Base-by-base conservation (phyloP, 1,284 basidiomycete genomes). In the Puccinia horiana region DNA sequence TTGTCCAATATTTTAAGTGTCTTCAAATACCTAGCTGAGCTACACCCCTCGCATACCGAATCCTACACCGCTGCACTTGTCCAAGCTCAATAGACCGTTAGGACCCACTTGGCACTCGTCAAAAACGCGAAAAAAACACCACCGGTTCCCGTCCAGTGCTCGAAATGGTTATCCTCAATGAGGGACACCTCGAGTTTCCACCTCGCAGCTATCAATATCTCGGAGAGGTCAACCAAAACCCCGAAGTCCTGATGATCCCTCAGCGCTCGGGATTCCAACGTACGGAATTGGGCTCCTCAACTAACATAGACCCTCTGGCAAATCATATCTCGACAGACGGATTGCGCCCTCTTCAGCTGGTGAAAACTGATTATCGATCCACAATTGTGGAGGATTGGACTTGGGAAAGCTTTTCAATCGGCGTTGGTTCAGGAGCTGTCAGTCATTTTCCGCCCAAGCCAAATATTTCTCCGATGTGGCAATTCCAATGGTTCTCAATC, bases 341-440 rank as follows among this genome's bases (percentile, higher is more conserved):
- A 26, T 18, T 47, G 29, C 69, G 47, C 42, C 69, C 69, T 49
- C 69, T 72, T 47, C 69, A 72, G 44, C 69, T 52, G 2, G 63
- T 65, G 18, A 72, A 72, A 52, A 6, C 29, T 35, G 69, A 47
- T 29, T 52, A 40, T 49, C 69, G 47, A 72, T 56, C 73, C 23
- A 44, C 42, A 37, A 52, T 76, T 42, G 8, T 76, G 40, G 56
- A 76, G 14, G 74, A 76, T 63, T 76, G 74, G 74, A 47, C 74
- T 20, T 76, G 74, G 74, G 54, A 61, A 44, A 11, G 35, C 14
- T 76, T 76, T 49, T 76, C 74, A 40, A 65, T 76, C 37, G 74
- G 74, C 26, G 56, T 76, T 42, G 74, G 74, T 23, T 56, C 74
- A 63, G 74, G 74, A 26, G 40, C 56, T 26, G 74, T 76, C 40